Conservation (phyloP, 2,329 filamentous ascomycete species). For the Fusarium piperis region DNA sequence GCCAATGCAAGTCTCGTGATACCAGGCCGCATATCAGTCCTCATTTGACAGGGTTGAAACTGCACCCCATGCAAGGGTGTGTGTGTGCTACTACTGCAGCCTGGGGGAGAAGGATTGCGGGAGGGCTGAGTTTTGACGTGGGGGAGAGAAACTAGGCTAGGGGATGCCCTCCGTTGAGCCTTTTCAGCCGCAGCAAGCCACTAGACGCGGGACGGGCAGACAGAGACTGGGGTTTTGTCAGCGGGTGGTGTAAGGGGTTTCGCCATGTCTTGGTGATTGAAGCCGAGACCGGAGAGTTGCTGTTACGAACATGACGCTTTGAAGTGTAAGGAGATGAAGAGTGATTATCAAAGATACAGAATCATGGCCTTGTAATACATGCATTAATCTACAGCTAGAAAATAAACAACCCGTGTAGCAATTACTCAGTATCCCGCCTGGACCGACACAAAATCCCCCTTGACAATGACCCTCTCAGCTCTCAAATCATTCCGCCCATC, state of each 20-base stretch:
- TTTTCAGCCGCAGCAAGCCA: background rate
- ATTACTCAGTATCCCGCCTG: background rate
- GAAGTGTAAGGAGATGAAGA: background rate
- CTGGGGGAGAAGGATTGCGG: background rate
- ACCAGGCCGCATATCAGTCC: background rate
- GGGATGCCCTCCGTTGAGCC: background rate
- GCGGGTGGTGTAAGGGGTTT: background rate
- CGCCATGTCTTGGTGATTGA: background rate
- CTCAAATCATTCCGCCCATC: slow-evolving; percentile 20
- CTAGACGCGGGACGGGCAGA: background rate
- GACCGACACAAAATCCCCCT: slow-evolving; percentile 17
- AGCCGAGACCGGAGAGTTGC: background rate
- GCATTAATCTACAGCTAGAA: background rate
- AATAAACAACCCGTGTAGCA: background rate
- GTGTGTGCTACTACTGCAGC: background rate
- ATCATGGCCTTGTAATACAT: background rate
- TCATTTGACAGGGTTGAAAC: background rate
- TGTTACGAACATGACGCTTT: background rate
- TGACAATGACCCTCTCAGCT: slow-evolving; percentile 9
- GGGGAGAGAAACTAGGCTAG: background rate
- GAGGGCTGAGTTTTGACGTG: background rate
- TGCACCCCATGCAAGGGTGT: background rate
- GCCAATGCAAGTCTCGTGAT: background rate
- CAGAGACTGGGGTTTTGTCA: background rate
- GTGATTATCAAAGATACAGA: background rate